Conservation (phyloP, 768 basidiomycete species). For the Crepidotus variabilis region DNA sequence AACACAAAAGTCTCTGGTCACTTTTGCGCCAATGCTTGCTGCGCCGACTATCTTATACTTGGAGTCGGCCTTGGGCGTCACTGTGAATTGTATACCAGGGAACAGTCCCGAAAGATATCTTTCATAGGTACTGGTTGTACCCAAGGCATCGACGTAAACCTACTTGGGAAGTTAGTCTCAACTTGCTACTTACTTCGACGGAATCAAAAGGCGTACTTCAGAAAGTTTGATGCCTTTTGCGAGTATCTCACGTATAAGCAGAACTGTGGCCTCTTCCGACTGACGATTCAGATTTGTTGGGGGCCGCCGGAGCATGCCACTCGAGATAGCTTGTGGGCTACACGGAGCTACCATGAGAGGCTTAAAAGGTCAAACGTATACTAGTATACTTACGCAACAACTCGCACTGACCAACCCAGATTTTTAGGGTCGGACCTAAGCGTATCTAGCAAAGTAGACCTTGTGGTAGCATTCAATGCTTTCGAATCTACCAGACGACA, state of each 20-base stretch:
- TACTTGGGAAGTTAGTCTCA: constrained; percentile 22
- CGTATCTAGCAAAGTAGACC: constrained; percentile 60
- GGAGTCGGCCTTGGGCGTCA: constrained; percentile 91
- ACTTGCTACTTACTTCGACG: background rate
- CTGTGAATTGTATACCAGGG: constrained; percentile 83
- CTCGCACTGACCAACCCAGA: constrained; percentile 80
- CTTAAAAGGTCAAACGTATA: background rate
- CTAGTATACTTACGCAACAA: constrained; percentile 49
- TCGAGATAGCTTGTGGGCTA: constrained; percentile 89
- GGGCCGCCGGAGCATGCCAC: constrained; percentile 82
- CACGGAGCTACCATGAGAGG: background rate
- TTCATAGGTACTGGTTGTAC: constrained; percentile 83
- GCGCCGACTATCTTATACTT: constrained; percentile 96
- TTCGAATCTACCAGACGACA: constrained; percentile 92
- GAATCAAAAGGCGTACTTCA: constrained; percentile 49
- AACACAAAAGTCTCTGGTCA: constrained; percentile 88
- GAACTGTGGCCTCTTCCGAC: constrained; percentile 84
- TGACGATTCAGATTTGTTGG: constrained; percentile 87
- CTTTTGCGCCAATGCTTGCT: constrained; percentile 97
- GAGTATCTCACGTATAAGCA: constrained; percentile 84
- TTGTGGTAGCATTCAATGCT: constrained; percentile 68
- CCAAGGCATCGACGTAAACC: constrained; percentile 95
- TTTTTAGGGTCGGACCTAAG: constrained; percentile 69
- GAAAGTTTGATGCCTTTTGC: constrained; percentile 74
- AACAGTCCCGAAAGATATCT: constrained; percentile 77